phyloP scores from a whole-genome alignment of 345 rosid genomes.

The Anacardium occidentale region DNA sequence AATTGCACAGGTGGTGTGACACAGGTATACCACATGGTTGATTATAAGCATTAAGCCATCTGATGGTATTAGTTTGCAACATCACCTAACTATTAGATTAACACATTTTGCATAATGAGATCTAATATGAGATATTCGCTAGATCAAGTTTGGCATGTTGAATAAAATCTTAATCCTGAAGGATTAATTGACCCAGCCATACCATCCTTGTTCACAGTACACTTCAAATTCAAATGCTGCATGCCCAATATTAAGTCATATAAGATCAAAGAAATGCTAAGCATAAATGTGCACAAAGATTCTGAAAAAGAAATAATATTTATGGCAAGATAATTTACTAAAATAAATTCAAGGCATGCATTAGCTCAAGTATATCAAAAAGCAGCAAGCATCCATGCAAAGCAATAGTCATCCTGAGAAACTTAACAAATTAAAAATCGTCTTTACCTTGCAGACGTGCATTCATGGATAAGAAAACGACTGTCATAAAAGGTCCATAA shows the following conservation, averaged over 20 bases:
- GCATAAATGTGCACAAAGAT: background rate
- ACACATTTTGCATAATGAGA: background rate
- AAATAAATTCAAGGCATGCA: background rate
- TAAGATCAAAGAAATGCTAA: background rate
- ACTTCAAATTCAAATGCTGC: slow-evolving; percentile 3
- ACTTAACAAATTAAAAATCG: slow-evolving; percentile 4
- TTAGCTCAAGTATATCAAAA: background rate
- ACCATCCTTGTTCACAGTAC: background rate
- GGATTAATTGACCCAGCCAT: background rate
- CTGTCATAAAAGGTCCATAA: slow-evolving; percentile 79
- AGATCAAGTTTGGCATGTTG: background rate
- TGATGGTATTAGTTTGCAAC: background rate
- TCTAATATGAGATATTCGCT: too few relatives aligned
- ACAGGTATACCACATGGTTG: background rate
- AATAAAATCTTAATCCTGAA: background rate
- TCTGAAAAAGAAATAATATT: background rate
- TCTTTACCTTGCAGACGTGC: slow-evolving; percentile 66
- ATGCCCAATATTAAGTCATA: background rate
- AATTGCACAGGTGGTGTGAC: background rate
- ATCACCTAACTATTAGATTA: background rate
- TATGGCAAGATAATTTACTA: background rate
- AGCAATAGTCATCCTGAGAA: slow-evolving; percentile 6
- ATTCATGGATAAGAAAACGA: slow-evolving; percentile 64
- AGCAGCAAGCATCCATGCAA: background rate
- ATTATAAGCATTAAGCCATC: background rate